Conservation (phyloP, 768 basidiomycete genomes). For the Gloeophyllum trabeum region DNA sequence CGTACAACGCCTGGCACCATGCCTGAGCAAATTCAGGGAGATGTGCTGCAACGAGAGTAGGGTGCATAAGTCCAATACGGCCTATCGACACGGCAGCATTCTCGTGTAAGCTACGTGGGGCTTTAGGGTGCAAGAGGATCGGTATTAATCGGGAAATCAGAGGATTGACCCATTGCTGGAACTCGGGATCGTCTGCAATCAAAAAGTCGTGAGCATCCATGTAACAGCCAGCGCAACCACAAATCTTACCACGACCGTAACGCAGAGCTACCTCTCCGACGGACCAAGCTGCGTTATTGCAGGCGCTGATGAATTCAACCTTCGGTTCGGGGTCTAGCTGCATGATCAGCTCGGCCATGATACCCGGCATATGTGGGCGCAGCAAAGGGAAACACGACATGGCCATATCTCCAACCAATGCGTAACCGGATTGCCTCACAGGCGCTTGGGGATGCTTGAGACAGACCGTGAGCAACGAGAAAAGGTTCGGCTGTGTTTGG, state of each 20-base stretch:
- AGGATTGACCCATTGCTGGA: conserved; percentile 85
- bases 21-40: conserved; percentile 84
- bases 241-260: conserved; percentile 61
- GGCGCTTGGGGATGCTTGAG: conserved; percentile 93
- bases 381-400: conserved; percentile 89
- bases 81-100: conserved; percentile 99
- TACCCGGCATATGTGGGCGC: conserved; percentile 73
- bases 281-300: conserved; percentile 99
- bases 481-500: conserved; percentile 61
- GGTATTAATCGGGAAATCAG: conserved; percentile 85
- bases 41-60: conserved; percentile 78
- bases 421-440: conserved; percentile 93
- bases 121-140: conserved; percentile 85
- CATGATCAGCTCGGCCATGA: conserved; percentile 82
- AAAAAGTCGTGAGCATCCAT: not conserved
- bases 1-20: conserved; percentile 96
- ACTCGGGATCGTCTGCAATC: conserved; percentile 70
- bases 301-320: conserved; percentile 89
- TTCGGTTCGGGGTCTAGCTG: conserved; percentile 93
- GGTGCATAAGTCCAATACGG: conserved; percentile 89
- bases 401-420: conserved; percentile 95
- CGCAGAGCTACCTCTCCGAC: conserved; percentile 95
- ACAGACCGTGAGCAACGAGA: conserved; percentile 77
- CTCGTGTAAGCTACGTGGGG: conserved; percentile 89
- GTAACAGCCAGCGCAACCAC: not conserved